Percentiles rank a stretch among this genome's conserved stretches.
phyloP scores from a whole-genome alignment of 2,329 filamentous ascomycete genomes.

The Dendrostoma leiphaemia region DNA sequence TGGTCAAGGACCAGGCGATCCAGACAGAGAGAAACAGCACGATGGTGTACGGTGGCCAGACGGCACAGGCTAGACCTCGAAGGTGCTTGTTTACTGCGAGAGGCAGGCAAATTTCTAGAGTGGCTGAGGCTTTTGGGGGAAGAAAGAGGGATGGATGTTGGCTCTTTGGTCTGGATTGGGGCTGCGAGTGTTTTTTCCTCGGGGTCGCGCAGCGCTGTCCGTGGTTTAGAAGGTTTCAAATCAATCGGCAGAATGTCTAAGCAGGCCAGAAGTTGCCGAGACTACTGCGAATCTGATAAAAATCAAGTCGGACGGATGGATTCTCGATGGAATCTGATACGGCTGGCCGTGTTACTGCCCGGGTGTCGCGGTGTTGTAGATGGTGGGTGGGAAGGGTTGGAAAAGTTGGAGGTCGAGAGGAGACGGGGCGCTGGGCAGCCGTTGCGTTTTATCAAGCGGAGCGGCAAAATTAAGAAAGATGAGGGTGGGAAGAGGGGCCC shows the following conservation, averaged over 20 bases:
- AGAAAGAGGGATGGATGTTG: no score
- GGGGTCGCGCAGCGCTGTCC: neutral
- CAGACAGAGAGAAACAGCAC: constrained; percentile 3
- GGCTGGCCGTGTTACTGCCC: neutral
- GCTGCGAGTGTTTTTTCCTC: neutral
- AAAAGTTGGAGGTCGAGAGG: constrained; percentile 6
- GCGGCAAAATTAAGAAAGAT: constrained; percentile 1
- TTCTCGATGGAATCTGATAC: constrained; percentile 6
- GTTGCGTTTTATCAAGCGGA: neutral
- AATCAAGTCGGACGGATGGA: neutral
- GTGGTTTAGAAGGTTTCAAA: neutral
- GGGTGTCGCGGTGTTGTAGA: constrained; percentile 4
- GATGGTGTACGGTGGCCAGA: constrained; percentile 5
- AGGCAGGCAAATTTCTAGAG: constrained; percentile 5
- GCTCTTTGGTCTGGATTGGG: neutral
- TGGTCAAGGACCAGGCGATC: constrained; percentile 10
- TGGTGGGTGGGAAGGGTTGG: neutral
- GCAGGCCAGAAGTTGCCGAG: constrained; percentile 4
- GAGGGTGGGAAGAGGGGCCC: neutral
- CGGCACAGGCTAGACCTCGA: constrained; percentile 7
- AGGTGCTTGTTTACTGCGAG: constrained; percentile 5
- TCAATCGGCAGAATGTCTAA: neutral
- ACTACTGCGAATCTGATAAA: constrained; percentile 14
- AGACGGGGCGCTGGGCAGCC: neutral
- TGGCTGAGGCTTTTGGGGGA: neutral